phyloP scores from a whole-genome alignment of 768 basidiomycete genomes.

The Xanthoconium purpureum region DNA sequence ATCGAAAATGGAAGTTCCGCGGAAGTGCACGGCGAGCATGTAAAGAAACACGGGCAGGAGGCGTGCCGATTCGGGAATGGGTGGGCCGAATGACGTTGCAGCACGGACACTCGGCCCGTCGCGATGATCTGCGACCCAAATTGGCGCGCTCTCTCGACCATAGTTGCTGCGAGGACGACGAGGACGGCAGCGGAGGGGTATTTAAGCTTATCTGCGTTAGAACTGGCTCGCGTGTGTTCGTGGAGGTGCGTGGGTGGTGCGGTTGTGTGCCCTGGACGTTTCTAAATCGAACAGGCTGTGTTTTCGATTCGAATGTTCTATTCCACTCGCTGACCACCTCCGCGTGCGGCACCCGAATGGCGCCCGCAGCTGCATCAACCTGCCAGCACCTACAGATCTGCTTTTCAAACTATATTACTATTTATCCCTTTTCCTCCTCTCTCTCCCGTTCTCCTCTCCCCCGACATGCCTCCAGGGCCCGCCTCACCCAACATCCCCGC shows the following conservation, averaged over 20 bases:
- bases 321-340: neutral
- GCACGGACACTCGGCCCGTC: constrained; percentile 1
- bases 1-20: constrained; percentile 2
- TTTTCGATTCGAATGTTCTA: constrained; percentile 30
- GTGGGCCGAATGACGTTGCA: constrained; percentile 19
- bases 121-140: constrained; percentile 26
- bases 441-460: neutral
- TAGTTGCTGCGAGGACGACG: neutral
- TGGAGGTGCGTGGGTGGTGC: constrained; percentile 5
- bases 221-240: neutral
- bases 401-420: too few relatives aligned
- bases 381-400: too few relatives aligned
- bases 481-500: constrained; percentile 27
- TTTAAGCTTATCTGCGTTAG: neutral
- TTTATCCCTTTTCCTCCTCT: too few relatives aligned
- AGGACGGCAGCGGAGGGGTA: neutral
- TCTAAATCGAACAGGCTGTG: constrained; percentile 26
- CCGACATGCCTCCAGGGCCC: constrained; percentile 16
- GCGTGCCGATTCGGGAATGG: constrained; percentile 13
- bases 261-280: constrained; percentile 9
- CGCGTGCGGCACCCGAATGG: neutral
- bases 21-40: constrained; percentile 4
- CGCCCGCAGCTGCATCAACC: neutral
- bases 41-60: constrained; percentile 16
- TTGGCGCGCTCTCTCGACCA: constrained; percentile 2